Evolutionary conservation across 306 rosid genomes (phyloP), one percentile per base, ranked within the genome.

Genomic region (Corylus avellana): DNA sequence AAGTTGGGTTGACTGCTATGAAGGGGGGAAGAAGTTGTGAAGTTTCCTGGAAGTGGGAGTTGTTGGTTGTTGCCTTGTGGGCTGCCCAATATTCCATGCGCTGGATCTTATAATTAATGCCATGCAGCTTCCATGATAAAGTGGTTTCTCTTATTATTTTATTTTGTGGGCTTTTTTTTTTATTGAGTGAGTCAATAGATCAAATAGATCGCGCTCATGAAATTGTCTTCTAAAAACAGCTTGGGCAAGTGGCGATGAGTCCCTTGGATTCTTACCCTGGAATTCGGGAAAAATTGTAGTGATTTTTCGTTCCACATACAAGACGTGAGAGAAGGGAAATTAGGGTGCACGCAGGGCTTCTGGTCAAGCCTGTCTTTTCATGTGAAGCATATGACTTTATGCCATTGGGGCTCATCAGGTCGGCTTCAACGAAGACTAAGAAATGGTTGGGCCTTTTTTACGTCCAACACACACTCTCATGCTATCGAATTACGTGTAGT

Each of bases 21-120:
- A 35, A 39, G 39, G 18, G 20, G 20, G 56, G 48, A 22, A 20
- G 14, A 17, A 11, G 42, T 13, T 64, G 17, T 39, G 85, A 16
- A 56, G 83, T 69, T 75, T 78, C 85, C 18, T 3, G 59, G 79
- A 82, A 78, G 71, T 67, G 75, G 69, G 37, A 5, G 25, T 7
- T n/a, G 27, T 56, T 27, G 1, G 25, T 7, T n/a, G 27, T 56
- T n/a, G 27, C 12, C 11, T 61, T 70, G 12, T 71, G 49, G 73
- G 64, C n/a, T 14, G 51, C 22, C 8, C 37, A 11, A 1, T 75
- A 75, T 83, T 75, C 72, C 22, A 62, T 13, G 79, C 10, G 12
- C 8, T 57, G 29, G 3, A 48, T 59, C 57, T 75, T 39, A 44
- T 48, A 20, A 53, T 73, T 18, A 14, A 48, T 72, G 25, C 29